phyloP scores from a whole-genome alignment of 2,329 filamentous ascomycete genomes.

The Ascocoryne sarcoides region DNA sequence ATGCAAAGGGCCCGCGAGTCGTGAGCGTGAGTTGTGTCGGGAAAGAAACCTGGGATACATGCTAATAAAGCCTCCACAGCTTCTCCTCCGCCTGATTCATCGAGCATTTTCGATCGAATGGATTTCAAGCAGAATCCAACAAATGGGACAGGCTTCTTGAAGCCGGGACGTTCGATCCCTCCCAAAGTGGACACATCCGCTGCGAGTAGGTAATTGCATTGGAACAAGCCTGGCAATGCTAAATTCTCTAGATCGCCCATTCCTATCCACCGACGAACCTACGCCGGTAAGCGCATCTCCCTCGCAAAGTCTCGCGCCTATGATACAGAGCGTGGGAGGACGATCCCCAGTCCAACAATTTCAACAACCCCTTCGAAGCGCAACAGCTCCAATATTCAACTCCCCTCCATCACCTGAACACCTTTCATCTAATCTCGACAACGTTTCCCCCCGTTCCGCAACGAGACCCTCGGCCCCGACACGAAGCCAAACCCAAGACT shows the following conservation, averaged over 20 bases:
- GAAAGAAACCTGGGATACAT: no score
- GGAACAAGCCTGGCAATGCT: neutral
- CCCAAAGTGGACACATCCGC: conserved; percentile 43
- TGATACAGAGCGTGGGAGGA: conserved; percentile 42
- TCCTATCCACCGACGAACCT: conserved; percentile 46
- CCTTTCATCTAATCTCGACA: conserved; percentile 37
- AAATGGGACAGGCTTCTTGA: conserved; percentile 24
- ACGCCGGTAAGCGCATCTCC: conserved; percentile 55
- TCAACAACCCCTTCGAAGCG: conserved; percentile 28
- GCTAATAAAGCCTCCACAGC: conserved; percentile 10
- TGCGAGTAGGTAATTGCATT: conserved; percentile 37
- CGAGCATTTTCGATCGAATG: conserved; percentile 18
- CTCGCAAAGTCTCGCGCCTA: conserved; percentile 55
- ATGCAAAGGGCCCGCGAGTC: conserved; percentile 40
- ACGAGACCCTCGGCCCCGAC: conserved; percentile 28
- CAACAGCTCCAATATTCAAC: conserved; percentile 30
- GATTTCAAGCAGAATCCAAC: conserved; percentile 17
- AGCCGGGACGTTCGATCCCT: conserved; percentile 34
- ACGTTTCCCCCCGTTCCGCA: conserved; percentile 45
- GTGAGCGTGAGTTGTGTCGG: conserved; percentile 33
- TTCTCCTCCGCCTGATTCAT: conserved; percentile 25
- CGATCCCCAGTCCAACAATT: conserved; percentile 29
- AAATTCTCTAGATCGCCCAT: conserved; percentile 41
- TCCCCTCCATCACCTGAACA: conserved; percentile 37
- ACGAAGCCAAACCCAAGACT: neutral